Conservation (phyloP, 306 rosid species). For the Arachis hypogaea region DNA sequence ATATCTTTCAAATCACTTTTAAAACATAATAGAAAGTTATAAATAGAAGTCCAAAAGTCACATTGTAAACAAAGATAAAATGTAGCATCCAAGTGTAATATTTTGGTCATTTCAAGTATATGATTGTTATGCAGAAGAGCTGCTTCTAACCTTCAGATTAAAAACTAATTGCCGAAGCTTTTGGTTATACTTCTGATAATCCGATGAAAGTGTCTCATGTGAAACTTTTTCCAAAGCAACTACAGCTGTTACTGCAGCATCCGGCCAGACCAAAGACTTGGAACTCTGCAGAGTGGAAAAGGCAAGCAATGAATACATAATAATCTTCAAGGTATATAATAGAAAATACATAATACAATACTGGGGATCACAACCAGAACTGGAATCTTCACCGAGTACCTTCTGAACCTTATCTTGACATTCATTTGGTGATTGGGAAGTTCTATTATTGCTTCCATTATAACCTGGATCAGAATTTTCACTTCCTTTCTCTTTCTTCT, state of each 20-base stretch:
- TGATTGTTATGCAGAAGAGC: slow-evolving; percentile 19
- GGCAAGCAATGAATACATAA: slow-evolving; percentile 30
- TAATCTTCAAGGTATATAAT: slow-evolving; percentile 24
- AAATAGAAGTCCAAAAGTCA: not conserved
- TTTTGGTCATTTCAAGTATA: slow-evolving; percentile 23
- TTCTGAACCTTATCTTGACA: slow-evolving; percentile 55
- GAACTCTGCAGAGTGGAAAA: slow-evolving; percentile 52
- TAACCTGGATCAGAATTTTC: slow-evolving; percentile 46
- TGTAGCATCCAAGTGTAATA: slow-evolving; percentile 1
- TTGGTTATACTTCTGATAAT: slow-evolving; percentile 84
- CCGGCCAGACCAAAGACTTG: slow-evolving; percentile 82
- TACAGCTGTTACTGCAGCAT: slow-evolving; percentile 76
- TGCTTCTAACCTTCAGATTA: slow-evolving; percentile 78
- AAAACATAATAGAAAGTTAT: not conserved
- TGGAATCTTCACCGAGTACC: slow-evolving; percentile 50
- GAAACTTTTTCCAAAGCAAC: slow-evolving; percentile 85
- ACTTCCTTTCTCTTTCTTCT: slow-evolving; percentile 57
- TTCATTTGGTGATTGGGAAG: slow-evolving; percentile 43
- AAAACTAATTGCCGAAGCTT: slow-evolving; percentile 73
- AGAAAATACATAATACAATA: slow-evolving; percentile 25
- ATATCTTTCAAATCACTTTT: not conserved
- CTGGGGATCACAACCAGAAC: slow-evolving; percentile 25
- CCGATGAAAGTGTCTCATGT: slow-evolving; percentile 64
- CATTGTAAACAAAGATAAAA: slow-evolving; percentile 14
- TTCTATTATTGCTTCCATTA: slow-evolving; percentile 47